Evolutionary conservation across 306 rosid species (phyloP).

Genomic region (Gillenia trifoliata): DNA sequence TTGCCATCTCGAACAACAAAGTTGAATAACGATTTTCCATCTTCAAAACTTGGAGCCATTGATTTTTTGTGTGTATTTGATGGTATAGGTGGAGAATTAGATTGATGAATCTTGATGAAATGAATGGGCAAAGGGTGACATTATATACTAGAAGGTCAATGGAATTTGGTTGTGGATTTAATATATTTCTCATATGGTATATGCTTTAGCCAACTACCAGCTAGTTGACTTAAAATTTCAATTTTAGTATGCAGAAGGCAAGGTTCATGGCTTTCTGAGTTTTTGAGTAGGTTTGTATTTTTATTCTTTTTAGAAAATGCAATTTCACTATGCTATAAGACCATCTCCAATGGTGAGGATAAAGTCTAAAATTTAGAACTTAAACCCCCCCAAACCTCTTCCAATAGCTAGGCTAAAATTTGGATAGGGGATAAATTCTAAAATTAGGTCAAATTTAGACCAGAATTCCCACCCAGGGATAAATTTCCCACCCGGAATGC

Average conservation of each 20-base stretch:
- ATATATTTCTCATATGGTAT: not conserved
- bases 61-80: not conserved
- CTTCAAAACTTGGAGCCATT: slow-evolving; percentile 34
- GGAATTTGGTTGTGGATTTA: not conserved
- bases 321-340: not conserved
- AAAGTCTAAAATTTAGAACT: too few relatives aligned
- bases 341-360: too few relatives aligned
- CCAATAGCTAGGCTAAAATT: too few relatives aligned
- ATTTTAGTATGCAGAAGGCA: not conserved
- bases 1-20: slow-evolving; percentile 55
- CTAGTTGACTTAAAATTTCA: not conserved
- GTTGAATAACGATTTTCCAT: slow-evolving; percentile 37
- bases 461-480: too few relatives aligned
- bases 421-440: too few relatives aligned
- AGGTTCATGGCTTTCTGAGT: not conserved
- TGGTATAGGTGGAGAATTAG: not conserved
- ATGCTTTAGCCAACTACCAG: not conserved
- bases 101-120: not conserved
- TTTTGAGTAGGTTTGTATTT: not conserved
- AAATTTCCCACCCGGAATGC: too few relatives aligned
- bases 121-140: not conserved
- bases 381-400: too few relatives aligned
- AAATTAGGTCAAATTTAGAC: too few relatives aligned
- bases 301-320: not conserved
- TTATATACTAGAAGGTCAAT: not conserved